These are phyloP conservation scores for Magnolia sinica DNA, from an alignment of 164 flowering plant genomes.

Conservation along the genomic window DNA sequence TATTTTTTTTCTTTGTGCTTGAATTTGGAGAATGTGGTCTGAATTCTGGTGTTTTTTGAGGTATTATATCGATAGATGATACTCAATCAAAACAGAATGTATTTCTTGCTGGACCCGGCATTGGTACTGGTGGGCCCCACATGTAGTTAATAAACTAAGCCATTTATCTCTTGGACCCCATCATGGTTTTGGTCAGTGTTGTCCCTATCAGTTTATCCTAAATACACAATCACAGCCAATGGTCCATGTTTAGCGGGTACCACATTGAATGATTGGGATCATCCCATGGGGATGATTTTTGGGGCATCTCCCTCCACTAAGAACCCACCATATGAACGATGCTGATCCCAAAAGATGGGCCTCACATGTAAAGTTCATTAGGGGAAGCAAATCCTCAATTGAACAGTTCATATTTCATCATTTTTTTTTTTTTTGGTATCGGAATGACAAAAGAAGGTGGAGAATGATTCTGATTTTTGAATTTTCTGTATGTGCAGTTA, in stretches of 20 bases:
- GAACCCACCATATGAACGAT: no score
- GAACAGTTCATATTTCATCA: neutral
- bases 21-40: neutral
- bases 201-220: neutral
- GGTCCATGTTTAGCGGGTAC: neutral
- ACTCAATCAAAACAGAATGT: neutral
- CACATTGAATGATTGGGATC: neutral
- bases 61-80: neutral
- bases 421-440: no score
- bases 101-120: neutral
- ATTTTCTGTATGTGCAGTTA: constrained; percentile 43
- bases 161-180: no score
- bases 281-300: no score
- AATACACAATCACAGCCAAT: neutral
- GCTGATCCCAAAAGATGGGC: no score
- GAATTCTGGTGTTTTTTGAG: neutral
- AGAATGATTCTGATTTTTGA: neutral
- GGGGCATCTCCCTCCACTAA: no score
- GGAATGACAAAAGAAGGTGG: neutral
- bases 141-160: no score
- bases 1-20: neutral
- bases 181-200: neutral
- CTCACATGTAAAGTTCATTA: no score
- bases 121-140: neutral
- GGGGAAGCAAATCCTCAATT: no score